A percentile compares a stretch with the other conserved stretches of the same genome.
These are phyloP conservation scores for Mycena albidolilacea DNA, from an alignment of 768 basidiomycete genomes.

Conservation along the genomic window DNA sequence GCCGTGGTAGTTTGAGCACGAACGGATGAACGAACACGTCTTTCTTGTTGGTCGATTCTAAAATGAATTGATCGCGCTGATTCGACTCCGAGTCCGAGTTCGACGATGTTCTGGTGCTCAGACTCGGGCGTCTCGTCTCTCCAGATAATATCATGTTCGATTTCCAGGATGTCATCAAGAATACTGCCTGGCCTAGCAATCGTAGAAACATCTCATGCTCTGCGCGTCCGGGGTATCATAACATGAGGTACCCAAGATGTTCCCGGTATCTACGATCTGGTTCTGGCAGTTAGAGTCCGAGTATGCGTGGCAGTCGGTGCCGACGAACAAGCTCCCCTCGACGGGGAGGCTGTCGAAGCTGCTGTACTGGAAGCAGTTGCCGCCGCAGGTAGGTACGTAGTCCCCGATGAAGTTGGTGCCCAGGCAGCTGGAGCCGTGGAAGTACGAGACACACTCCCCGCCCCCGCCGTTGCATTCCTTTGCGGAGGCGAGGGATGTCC, in stretches of 20 bases:
- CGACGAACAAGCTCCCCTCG: not conserved
- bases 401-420: not conserved
- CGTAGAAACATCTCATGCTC: conserved; percentile 8
- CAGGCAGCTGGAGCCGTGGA: conserved; percentile 9
- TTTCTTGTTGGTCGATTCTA: no score
- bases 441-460: conserved; percentile 17
- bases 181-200: not conserved
- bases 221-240: not conserved
- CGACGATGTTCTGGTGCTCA: no score
- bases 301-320: conserved; percentile 15
- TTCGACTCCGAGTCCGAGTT: no score
- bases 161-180: no score
- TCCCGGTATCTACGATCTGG: conserved; percentile 3
- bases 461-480: not conserved
- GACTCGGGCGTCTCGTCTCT: no score
- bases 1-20: no score
- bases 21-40: no score
- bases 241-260: not conserved
- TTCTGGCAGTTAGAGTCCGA: conserved; percentile 19
- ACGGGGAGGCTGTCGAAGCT: conserved; percentile 19
- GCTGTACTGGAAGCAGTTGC: conserved; percentile 23
- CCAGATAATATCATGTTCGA: no score
- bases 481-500: not conserved
- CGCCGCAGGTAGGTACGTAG: conserved; percentile 21
- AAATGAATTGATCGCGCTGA: no score